Percentiles rank a stretch among this genome's conserved stretches.
Conservation (phyloP, 148 eudicot species). For the Persicaria tinctoria region DNA sequence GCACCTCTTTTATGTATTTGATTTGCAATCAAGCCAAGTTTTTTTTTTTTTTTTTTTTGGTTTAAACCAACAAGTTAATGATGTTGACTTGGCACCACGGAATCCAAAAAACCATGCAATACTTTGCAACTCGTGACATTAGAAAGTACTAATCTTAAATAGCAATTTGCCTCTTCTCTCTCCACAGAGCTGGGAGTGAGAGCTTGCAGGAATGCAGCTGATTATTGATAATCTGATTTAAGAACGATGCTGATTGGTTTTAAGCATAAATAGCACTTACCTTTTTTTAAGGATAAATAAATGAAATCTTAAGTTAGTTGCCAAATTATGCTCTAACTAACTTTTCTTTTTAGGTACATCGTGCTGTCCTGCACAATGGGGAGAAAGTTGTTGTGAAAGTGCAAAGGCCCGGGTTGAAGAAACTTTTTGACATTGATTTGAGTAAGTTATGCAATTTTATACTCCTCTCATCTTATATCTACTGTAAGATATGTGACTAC, state of each 20-base stretch:
- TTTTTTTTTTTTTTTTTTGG: not conserved
- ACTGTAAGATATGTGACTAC: not conserved
- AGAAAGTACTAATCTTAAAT: too few relatives aligned
- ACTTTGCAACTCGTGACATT: too few relatives aligned
- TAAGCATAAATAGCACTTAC: too few relatives aligned
- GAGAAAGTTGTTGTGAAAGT: constrained; percentile 91
- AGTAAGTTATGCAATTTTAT: constrained; percentile 41
- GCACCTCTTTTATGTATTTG: not conserved
- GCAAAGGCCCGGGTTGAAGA: constrained; percentile 94
- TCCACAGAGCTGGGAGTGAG: too few relatives aligned
- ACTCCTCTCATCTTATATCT: not conserved
- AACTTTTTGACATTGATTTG: constrained; percentile 92
- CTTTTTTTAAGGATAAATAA: not conserved
- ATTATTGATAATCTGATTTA: too few relatives aligned
- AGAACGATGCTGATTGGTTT: too few relatives aligned
- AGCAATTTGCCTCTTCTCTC: too few relatives aligned
- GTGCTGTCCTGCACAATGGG: constrained; percentile 87
- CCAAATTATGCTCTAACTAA: not conserved
- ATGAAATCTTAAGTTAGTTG: not conserved
- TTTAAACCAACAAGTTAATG: too few relatives aligned
- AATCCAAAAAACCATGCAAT: too few relatives aligned
- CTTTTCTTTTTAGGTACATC: constrained; percentile 61
- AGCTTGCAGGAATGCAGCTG: too few relatives aligned
- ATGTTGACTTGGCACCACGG: too few relatives aligned
- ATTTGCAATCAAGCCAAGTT: not conserved